Percentiles rank a stretch among this genome's conserved stretches.
phyloP scores from a whole-genome alignment of 257 asterid species.

The Solanum sparsipilum region DNA sequence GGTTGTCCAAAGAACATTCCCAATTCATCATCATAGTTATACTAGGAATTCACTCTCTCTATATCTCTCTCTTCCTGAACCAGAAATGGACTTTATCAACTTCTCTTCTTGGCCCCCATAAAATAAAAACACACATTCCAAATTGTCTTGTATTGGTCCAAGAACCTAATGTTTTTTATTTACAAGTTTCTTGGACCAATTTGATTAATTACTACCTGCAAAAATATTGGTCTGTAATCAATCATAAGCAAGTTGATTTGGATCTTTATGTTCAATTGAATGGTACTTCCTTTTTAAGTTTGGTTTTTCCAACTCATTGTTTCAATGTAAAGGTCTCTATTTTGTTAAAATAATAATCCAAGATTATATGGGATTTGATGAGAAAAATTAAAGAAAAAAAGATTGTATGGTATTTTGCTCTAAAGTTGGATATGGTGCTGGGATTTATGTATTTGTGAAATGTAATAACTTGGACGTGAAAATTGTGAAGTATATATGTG shows the following conservation, averaged over 20 bases:
- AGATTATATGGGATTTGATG: neutral
- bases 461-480: neutral
- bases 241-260: neutral
- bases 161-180: neutral
- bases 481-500: neutral
- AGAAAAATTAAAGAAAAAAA: neutral
- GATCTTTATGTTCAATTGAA: neutral
- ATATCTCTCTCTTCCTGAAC: neutral
- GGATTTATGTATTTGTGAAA: neutral
- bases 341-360: neutral
- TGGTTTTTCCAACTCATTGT: neutral
- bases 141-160: neutral
- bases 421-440: neutral
- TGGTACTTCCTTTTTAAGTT: neutral
- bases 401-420: neutral
- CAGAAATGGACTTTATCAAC: neutral
- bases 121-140: neutral
- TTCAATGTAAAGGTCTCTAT: neutral
- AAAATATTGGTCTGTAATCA: neutral
- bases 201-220: neutral
- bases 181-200: constrained; percentile 6
- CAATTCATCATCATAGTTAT: neutral
- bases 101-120: neutral
- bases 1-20: neutral
- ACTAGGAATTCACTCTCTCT: neutral